Conservation (phyloP, 176 grass and related monocot species). For the Avena eriantha region DNA sequence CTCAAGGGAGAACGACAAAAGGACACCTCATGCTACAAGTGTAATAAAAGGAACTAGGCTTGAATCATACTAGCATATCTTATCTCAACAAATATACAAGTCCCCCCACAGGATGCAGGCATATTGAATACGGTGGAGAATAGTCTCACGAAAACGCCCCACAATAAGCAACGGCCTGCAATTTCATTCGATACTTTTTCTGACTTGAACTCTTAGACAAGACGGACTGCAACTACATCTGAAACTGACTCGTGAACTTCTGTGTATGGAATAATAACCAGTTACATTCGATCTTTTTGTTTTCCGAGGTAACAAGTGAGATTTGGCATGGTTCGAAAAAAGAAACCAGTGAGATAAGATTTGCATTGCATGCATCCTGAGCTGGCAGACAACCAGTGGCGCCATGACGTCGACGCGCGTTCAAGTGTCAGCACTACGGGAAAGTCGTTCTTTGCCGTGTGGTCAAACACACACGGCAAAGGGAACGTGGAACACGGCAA, state of each 20-base stretch:
- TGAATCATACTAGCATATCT: conserved; percentile 37
- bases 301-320: background rate
- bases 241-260: conserved; percentile 41
- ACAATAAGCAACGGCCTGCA: background rate
- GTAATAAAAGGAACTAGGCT: background rate
- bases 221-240: conserved; percentile 21
- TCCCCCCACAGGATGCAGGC: background rate
- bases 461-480: too few relatives aligned
- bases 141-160: background rate
- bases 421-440: too few relatives aligned
- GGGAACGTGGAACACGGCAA: too few relatives aligned
- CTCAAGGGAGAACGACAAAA: conserved; percentile 6
- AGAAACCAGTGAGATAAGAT: background rate
- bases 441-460: too few relatives aligned
- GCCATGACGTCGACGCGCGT: background rate
- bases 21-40: background rate
- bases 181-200: conserved; percentile 10
- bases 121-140: background rate
- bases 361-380: background rate
- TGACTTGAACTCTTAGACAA: conserved; percentile 13
- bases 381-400: too few relatives aligned
- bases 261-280: background rate
- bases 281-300: background rate
- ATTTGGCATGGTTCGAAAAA: background rate
- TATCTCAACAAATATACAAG: conserved; percentile 42